phyloP scores from a whole-genome alignment of 2,329 filamentous ascomycete species.

The Fusarium verrucosum region DNA sequence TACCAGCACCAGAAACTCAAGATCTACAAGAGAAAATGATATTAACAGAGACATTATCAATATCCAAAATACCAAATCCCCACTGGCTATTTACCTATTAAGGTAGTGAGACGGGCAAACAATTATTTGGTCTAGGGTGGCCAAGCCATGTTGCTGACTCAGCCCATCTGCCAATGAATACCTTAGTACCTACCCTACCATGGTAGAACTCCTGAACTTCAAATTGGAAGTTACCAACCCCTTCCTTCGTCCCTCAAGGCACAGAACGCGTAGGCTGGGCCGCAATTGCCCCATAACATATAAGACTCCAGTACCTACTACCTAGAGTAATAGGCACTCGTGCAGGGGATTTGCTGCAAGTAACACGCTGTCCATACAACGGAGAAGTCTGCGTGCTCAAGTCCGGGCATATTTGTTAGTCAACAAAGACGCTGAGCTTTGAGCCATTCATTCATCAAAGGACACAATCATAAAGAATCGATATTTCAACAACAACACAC shows the following conservation, averaged over 20 bases:
- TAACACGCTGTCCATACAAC: neutral
- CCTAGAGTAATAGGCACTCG: too few relatives aligned
- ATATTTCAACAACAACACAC: neutral
- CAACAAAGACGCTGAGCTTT: neutral
- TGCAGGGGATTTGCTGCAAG: neutral
- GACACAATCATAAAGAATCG: neutral
- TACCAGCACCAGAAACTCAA: neutral
- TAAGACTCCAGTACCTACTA: too few relatives aligned
- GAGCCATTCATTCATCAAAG: constrained; percentile 9
- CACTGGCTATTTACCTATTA: too few relatives aligned
- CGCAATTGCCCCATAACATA: neutral
- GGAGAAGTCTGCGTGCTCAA: neutral
- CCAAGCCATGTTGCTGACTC: constrained; percentile 17
- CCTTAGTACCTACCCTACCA: too few relatives aligned
- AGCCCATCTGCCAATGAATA: constrained; percentile 24
- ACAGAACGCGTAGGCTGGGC: constrained; percentile 19
- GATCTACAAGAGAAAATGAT: neutral
- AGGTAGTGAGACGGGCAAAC: neutral
- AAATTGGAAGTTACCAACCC: constrained; percentile 12
- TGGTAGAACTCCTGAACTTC: constrained; percentile 24
- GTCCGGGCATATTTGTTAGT: neutral
- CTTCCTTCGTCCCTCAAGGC: constrained; percentile 24
- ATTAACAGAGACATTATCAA: neutral
- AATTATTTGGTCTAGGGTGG: constrained; percentile 13
- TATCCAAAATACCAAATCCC: neutral